phyloP scores from a whole-genome alignment of 768 basidiomycete genomes.

The Mycena indigotica region DNA sequence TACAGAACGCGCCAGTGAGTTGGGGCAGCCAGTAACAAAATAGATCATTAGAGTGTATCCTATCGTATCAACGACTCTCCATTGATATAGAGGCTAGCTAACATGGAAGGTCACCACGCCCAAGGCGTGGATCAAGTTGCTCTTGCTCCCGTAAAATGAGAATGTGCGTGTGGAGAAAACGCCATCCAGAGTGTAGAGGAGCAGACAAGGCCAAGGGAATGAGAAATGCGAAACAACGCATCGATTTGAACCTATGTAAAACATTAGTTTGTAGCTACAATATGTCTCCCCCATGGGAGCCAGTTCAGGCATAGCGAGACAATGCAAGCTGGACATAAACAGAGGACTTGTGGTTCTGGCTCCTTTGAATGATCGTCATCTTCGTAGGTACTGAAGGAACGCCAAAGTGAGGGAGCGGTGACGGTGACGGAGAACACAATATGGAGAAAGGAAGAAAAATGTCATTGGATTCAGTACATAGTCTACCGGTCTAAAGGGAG shows the following conservation, averaged over 20 bases:
- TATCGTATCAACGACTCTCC: slow-evolving; percentile 38
- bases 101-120: slow-evolving; percentile 36
- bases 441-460: slow-evolving; percentile 19
- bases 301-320: slow-evolving; percentile 37
- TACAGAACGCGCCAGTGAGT: slow-evolving; percentile 82
- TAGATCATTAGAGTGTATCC: slow-evolving; percentile 33
- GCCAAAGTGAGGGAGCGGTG: slow-evolving; percentile 84
- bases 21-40: slow-evolving; percentile 71
- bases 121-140: slow-evolving; percentile 25
- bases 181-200: slow-evolving; percentile 97
- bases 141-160: slow-evolving; percentile 98
- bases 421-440: slow-evolving; percentile 2
- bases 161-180: slow-evolving; percentile 74
- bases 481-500: slow-evolving; percentile 35
- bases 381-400: slow-evolving; percentile 61
- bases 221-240: slow-evolving; percentile 2
- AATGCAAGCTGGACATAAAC: slow-evolving; percentile 29
- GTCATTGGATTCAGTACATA: slow-evolving; percentile 3
- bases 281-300: slow-evolving; percentile 58
- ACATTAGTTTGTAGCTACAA: slow-evolving; percentile 3
- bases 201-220: slow-evolving; percentile 39
- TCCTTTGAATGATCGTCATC: slow-evolving; percentile 84
- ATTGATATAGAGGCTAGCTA: slow-evolving; percentile 34
- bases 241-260: slow-evolving; percentile 4
- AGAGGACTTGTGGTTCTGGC: slow-evolving; percentile 51